Conservation (phyloP, 495 filamentous ascomycete species). For the Schizothecium vesticola region DNA sequence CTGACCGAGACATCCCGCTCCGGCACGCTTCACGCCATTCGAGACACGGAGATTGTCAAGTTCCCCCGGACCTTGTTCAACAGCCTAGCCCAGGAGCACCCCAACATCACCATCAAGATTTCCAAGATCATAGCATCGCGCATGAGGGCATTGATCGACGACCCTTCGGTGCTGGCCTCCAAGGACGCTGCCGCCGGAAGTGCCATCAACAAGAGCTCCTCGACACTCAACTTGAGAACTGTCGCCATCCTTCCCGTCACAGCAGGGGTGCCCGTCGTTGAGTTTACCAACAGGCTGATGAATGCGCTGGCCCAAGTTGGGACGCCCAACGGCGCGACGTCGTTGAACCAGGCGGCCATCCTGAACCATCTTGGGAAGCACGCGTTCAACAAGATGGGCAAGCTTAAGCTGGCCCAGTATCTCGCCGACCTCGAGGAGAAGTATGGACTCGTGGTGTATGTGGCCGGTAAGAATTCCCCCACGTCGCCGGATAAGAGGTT, state of each 20-base stretch:
- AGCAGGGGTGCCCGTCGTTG: constrained; percentile 85
- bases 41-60: constrained; percentile 92
- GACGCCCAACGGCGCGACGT: constrained; percentile 80
- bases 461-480: constrained; percentile 60
- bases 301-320: constrained; percentile 85
- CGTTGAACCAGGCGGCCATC: constrained; percentile 88
- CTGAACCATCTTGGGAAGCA: constrained; percentile 90
- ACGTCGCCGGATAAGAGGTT: constrained; percentile 9
- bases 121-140: constrained; percentile 96
- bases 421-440: constrained; percentile 96
- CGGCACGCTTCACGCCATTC: constrained; percentile 89
- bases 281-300: constrained; percentile 87
- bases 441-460: constrained; percentile 90
- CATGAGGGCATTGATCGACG: constrained; percentile 84
- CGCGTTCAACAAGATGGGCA: constrained; percentile 96
- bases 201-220: constrained; percentile 63
- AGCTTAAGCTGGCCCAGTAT: constrained; percentile 92
- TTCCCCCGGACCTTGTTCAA: constrained; percentile 96
- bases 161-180: constrained; percentile 47
- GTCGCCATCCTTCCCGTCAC: constrained; percentile 90
- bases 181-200: constrained; percentile 50
- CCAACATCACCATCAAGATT: constrained; percentile 96
- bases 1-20: constrained; percentile 89
- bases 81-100: constrained; percentile 92
- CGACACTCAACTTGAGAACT: constrained; percentile 86